Base-by-base conservation (phyloP, 129 eudicot species). In the Tagetes erecta region DNA sequence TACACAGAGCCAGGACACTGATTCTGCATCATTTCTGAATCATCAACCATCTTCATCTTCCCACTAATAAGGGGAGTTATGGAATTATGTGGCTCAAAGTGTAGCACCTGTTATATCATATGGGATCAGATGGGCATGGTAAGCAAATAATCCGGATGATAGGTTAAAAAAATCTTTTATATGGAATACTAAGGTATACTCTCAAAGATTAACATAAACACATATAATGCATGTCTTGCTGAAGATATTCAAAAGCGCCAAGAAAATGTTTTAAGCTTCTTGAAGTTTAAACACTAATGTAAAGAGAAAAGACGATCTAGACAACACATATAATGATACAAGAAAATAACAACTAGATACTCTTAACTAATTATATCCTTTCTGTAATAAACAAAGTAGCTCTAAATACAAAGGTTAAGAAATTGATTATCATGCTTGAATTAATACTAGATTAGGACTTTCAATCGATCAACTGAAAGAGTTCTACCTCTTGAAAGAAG, bases 21-120 rank as follows among this genome's bases (percentile, higher is more conserved):
- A 53, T 53, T 53, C 34, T 10, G 20, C 60, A 12, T 12, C 5
- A 53, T 20, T 53, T 53, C 31, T 53, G 38, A 58, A 58, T 31
- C 64, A 57, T 57, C 38, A 57, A 8, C 63, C 63, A 2, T 58
- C 64, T 31, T 58, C 39, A 30, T 31, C 64, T 58, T 31, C 64
- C 37, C 12, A 33, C 37, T 14, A 20, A 53, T 53, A 20, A 53
- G 20, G 20, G 14, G 60, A 53, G 35, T 20, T 53, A 20, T 20
- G 31, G 12, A 57, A 57, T 57, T 57, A 57, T 30, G 64, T 57
- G 64, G 37, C 64, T 57, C 37, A 56, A 30, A 30, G 37, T 12
- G 31, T 56, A 33, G 37, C 63, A 57, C 64, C 64, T 57, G 64
- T 57, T 8, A 31, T 8, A 31, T 57, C 64, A 57, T 57, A 31